A percentile compares a stretch with the other conserved stretches of the same genome.
Conservation (phyloP, 495 filamentous ascomycete genomes). For the Xylaria telfairii region DNA sequence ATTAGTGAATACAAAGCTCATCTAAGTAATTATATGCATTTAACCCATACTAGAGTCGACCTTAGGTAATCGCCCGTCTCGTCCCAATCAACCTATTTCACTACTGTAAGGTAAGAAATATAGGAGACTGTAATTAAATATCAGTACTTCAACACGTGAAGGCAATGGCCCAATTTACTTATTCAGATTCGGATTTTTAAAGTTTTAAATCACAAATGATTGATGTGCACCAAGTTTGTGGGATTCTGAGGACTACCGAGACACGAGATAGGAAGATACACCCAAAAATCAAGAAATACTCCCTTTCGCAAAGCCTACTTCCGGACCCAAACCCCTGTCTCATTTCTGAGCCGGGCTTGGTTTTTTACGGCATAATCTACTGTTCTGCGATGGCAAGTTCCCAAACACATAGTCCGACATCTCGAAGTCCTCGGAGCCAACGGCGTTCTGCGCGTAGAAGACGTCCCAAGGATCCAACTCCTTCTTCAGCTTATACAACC, state of each 20-base stretch:
- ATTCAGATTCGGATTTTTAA: background rate
- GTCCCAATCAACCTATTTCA: too few species aligned
- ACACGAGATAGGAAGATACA: background rate
- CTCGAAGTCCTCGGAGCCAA: constrained; percentile 55
- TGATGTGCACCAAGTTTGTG: background rate
- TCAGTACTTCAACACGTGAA: background rate
- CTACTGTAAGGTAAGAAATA: too few species aligned
- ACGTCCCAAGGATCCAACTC: constrained; percentile 54
- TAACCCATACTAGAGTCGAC: background rate
- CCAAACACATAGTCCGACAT: constrained; percentile 41
- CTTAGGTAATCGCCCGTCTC: too few species aligned
- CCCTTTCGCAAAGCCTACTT: background rate
- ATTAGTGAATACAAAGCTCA: background rate
- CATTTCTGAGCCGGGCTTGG: constrained; percentile 9
- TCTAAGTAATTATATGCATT: background rate
- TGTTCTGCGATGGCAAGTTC: constrained; percentile 40
- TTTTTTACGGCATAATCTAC: constrained; percentile 37
- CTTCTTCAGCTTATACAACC: constrained; percentile 54
- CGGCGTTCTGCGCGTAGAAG: constrained; percentile 58
- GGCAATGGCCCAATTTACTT: background rate
- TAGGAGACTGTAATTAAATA: too few species aligned
- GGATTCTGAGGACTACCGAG: background rate
- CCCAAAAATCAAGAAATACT: background rate
- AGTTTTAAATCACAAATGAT: background rate
- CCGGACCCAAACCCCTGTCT: background rate